Percentiles rank a stretch among this genome's conserved stretches.
phyloP scores from a whole-genome alignment of 2,329 filamentous ascomycete species.

The Aspergillus melleus region DNA sequence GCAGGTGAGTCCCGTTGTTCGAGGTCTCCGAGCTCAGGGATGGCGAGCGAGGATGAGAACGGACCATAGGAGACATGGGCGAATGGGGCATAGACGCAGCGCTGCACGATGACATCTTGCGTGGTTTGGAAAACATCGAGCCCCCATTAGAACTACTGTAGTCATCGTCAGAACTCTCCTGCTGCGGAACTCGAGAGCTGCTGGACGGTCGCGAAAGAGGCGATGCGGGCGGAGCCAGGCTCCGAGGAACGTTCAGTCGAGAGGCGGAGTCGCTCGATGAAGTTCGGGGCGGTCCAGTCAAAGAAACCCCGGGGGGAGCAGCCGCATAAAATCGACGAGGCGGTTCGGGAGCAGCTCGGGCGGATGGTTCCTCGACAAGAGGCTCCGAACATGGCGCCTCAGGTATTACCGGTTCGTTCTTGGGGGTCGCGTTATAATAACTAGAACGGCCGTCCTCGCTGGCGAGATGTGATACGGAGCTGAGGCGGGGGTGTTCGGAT shows the following conservation, averaged over 20 bases:
- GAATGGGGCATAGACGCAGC: conserved; percentile 61
- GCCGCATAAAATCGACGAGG: conserved; percentile 23
- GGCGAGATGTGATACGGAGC: conserved; percentile 51
- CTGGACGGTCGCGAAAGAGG: conserved; percentile 43
- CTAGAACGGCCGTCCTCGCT: conserved; percentile 36
- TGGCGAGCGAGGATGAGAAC: conserved; percentile 71
- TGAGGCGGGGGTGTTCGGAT: conserved; percentile 75
- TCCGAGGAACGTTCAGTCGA: conserved; percentile 40
- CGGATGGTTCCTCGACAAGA: conserved; percentile 28
- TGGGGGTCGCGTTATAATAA: conserved; percentile 38
- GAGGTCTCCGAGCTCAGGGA: conserved; percentile 84
- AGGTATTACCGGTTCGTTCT: conserved; percentile 23
- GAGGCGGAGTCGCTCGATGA: conserved; percentile 40
- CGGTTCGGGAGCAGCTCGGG: conserved; percentile 15
- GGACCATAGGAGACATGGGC: conserved; percentile 63
- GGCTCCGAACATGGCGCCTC: conserved; percentile 31
- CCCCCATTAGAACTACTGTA: conserved; percentile 58
- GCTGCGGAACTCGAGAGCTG: conserved; percentile 62
- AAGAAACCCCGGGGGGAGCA: conserved; percentile 12
- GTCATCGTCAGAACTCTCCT: conserved; percentile 69
- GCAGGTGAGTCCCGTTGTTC: conserved; percentile 56
- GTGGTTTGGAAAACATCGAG: conserved; percentile 65
- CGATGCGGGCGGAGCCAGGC: conserved; percentile 48
- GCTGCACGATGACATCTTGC: conserved; percentile 76
- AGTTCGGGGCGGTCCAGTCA: conserved; percentile 27